Evolutionary conservation across 225 moss, liverwort and hornwort species (phyloP), one percentile per base, ranked within the genome.

Genomic region (Asterella californica): DNA sequence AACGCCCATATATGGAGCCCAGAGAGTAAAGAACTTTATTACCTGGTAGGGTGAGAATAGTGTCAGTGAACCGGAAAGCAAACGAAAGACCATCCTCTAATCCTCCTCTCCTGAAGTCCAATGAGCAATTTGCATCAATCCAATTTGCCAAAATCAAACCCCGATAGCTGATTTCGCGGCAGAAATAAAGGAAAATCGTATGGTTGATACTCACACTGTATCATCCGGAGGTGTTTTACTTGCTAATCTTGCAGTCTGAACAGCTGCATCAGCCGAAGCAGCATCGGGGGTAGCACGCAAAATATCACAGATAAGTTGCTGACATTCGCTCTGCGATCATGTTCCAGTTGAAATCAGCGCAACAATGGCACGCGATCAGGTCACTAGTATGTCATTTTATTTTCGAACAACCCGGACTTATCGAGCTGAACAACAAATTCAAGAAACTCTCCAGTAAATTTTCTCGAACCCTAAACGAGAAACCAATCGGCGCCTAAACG

Each of bases 301-400:
- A 79, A 99, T 99, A 86, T 99, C 97, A 83, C 97, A 99, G 76
- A 99, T 99, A 74, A 99, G 94, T 81, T 94, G 97, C 82, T 99
- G 97, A 82, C 97, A 99, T 83, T 99, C 97, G 82, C 97, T 99
- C 97, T 99, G 91, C 55, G 79, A 5, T 81, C 72, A 79, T 72
- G 84, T 70, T 30, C n/a, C 74, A 74, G 53, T 27, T 4, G 9
- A 46, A 24, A 70, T 67, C 67, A 65, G 15, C 64, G 10, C 32
- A 32, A 30, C 6, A 30, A 14, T 10, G 1, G 64, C 32, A 65
- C 6, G 53, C 18, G 15, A 5, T 53, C 6, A 1, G 53, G 10
- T 53, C 4, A 32, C 64, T 30, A 30, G 64, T 65, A 9, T 3
- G 32, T 65, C 60, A 32, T 32, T 30, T 2, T 3, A 14, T 18